Evolutionary conservation across 1,139 yeast species (phyloP).

Genomic region (Cylindricascospora bacillispora): DNA sequence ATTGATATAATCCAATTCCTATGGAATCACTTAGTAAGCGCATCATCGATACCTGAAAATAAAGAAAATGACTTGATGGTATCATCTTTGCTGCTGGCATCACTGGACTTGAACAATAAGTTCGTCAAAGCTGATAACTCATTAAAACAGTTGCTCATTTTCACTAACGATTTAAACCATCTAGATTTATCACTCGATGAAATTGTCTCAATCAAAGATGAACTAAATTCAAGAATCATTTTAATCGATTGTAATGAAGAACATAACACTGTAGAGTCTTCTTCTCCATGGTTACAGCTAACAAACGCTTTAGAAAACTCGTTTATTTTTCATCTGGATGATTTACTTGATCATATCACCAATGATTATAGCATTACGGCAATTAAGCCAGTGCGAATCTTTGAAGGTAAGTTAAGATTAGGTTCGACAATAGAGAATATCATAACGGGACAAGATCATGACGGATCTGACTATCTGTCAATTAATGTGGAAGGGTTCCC

Average conservation of each 20-base stretch:
- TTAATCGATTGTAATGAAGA: slow-evolving; percentile 10
- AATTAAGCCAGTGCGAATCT: slow-evolving; percentile 28
- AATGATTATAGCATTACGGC: slow-evolving; percentile 9
- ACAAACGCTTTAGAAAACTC: slow-evolving; percentile 14
- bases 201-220: slow-evolving; percentile 13
- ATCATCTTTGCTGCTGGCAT: slow-evolving; percentile 25
- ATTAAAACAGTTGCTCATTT: slow-evolving; percentile 31
- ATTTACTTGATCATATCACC: slow-evolving; percentile 13
- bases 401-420: slow-evolving; percentile 29
- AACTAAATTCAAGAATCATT: slow-evolving; percentile 13
- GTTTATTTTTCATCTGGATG: slow-evolving; percentile 10
- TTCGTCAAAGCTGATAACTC: slow-evolving; percentile 28
- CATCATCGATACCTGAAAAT: slow-evolving; percentile 1
- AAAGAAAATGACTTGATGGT: slow-evolving; percentile 7
- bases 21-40: too few species aligned
- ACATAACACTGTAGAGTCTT: slow-evolving; percentile 2
- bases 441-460: slow-evolving; percentile 7
- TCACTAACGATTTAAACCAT: slow-evolving; percentile 33
- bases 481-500: slow-evolving; percentile 56
- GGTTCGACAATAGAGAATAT: slow-evolving; percentile 25
- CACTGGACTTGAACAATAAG: slow-evolving; percentile 22
- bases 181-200: slow-evolving; percentile 27
- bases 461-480: slow-evolving; percentile 20
- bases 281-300: slow-evolving; percentile 15
- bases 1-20: slow-evolving; percentile 5